Evolutionary conservation across 352 stramenopile genomes (phyloP).

Genomic region (Pythium dissotocum): DNA sequence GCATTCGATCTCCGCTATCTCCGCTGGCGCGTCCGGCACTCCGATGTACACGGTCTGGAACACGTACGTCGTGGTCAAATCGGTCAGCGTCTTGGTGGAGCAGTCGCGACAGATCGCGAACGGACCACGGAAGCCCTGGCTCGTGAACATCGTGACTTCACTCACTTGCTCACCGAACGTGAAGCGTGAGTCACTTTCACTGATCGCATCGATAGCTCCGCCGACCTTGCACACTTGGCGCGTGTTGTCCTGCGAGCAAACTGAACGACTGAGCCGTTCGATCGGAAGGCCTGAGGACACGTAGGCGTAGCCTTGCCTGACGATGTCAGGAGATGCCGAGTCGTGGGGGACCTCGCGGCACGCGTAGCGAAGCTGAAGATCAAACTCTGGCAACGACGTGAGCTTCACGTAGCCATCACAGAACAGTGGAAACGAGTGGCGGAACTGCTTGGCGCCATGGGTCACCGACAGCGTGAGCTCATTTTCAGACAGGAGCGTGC

Average conservation of each 20-base stretch:
- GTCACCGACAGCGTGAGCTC: slow-evolving; percentile 11
- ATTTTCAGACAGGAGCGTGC: slow-evolving; percentile 6
- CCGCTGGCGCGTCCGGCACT: not conserved
- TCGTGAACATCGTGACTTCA: slow-evolving; percentile 6
- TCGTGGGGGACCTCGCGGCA: slow-evolving; percentile 1
- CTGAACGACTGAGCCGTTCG: slow-evolving; percentile 12
- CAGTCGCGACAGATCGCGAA: slow-evolving; percentile 11
- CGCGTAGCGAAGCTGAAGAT: slow-evolving; percentile 10
- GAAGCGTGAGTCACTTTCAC: not conserved
- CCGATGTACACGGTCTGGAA: slow-evolving; percentile 3
- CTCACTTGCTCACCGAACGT: not conserved
- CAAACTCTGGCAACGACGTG: not conserved
- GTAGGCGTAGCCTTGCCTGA: not conserved
- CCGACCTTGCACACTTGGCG: slow-evolving; percentile 1
- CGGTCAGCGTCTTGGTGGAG: not conserved
- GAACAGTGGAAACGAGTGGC: slow-evolving; percentile 8
- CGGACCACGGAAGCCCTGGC: not conserved
- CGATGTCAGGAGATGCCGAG: not conserved
- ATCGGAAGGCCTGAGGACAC: slow-evolving; percentile 10
- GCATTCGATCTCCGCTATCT: slow-evolving; percentile 3
- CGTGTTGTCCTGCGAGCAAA: not conserved
- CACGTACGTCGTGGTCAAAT: not conserved
- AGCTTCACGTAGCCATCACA: slow-evolving; percentile 11
- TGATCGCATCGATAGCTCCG: not conserved
- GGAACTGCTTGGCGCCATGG: slow-evolving; percentile 5